phyloP scores from a whole-genome alignment of 2,329 filamentous ascomycete species.

The Trichoderma oligosporum region DNA sequence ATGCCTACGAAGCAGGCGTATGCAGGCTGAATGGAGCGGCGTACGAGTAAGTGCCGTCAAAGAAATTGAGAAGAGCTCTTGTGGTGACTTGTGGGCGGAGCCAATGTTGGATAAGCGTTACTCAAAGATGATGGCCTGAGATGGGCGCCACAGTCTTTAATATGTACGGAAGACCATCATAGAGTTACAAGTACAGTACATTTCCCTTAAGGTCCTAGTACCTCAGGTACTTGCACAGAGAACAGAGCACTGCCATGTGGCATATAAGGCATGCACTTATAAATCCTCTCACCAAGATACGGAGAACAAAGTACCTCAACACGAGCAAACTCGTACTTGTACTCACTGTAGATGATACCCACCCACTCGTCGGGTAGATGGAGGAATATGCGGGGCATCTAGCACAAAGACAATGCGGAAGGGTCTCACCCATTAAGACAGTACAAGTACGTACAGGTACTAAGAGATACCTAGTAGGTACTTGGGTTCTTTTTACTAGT shows the following conservation, averaged over 20 bases:
- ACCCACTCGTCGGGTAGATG: not conserved
- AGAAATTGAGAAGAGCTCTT: not conserved
- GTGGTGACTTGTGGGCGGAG: not conserved
- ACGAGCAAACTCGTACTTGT: not conserved
- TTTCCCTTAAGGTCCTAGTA: too few species aligned
- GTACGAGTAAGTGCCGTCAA: slow-evolving; percentile 7
- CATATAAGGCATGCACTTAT: too few species aligned
- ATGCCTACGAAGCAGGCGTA: not conserved
- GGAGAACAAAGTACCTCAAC: not conserved
- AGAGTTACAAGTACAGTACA: too few species aligned
- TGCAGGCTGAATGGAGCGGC: not conserved
- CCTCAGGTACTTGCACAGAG: too few species aligned
- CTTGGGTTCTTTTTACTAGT: too few species aligned
- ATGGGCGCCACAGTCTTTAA: not conserved
- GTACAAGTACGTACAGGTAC: too few species aligned
- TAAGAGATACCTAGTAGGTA: too few species aligned
- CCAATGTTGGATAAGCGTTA: not conserved
- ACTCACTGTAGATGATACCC: too few species aligned
- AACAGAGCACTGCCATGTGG: not conserved
- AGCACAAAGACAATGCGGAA: too few species aligned
- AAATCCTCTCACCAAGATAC: not conserved
- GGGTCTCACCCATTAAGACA: not conserved
- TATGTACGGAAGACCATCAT: not conserved
- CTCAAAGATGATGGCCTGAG: not conserved
- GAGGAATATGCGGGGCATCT: slow-evolving; percentile 5